Evolutionary conservation across 306 rosid genomes (phyloP).

Genomic region (Prinsepia uniflora): DNA sequence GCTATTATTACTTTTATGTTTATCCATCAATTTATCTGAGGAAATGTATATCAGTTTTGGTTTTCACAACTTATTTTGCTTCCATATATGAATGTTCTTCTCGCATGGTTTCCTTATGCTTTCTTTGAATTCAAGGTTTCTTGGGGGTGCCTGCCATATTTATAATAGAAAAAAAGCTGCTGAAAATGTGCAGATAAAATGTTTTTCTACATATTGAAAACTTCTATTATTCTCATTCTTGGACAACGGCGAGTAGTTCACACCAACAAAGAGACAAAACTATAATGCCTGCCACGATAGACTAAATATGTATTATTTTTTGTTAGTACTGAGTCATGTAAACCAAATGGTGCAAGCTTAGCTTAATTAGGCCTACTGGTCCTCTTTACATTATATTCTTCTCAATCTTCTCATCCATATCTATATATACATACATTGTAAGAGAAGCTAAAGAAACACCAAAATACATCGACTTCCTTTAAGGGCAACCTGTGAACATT

Average conservation of each 20-base stretch:
- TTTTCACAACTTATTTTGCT: conserved; percentile 11
- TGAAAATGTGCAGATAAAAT: not conserved
- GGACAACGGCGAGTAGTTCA: not conserved
- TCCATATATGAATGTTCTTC: conserved; percentile 1
- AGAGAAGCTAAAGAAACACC: not conserved
- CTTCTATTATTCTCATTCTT: not conserved
- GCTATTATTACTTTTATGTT: conserved; percentile 28
- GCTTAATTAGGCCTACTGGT: too few relatives aligned
- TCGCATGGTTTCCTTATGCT: not conserved
- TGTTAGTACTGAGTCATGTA: too few relatives aligned
- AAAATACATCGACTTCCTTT: not conserved
- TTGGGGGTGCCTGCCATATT: not conserved
- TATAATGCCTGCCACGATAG: not conserved
- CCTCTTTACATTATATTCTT: too few relatives aligned
- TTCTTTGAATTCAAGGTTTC: not conserved
- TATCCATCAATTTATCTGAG: conserved; percentile 13
- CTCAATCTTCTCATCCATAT: not conserved
- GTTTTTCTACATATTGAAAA: not conserved
- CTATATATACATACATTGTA: not conserved
- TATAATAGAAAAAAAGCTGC: not conserved
- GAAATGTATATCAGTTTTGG: conserved; percentile 36
- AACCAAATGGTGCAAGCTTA: not conserved
- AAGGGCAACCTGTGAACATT: conserved; percentile 20
- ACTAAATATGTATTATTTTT: not conserved
- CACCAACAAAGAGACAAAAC: not conserved